Conservation (phyloP, 148 eudicot genomes). For the Drosera capensis region DNA sequence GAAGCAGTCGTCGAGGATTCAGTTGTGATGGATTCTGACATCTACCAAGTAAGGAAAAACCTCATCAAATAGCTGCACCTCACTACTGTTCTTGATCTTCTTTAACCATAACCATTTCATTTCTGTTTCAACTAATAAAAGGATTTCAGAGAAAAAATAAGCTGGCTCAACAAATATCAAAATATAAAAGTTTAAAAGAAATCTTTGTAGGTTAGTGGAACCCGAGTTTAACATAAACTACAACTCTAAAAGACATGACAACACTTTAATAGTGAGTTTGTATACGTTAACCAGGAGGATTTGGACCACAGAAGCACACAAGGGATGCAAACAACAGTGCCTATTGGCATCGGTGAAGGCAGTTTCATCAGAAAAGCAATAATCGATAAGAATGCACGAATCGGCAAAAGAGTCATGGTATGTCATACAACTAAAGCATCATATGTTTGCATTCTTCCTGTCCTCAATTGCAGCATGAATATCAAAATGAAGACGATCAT, state of each 20-base stretch:
- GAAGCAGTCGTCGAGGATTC: slow-evolving; percentile 55
- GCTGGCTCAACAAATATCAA: too few species aligned
- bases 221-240: not conserved
- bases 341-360: slow-evolving; percentile 63
- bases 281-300: slow-evolving; percentile 16
- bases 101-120: not conserved
- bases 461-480: not conserved
- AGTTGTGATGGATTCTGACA: slow-evolving; percentile 64
- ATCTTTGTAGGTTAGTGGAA: too few species aligned
- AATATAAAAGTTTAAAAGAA: too few species aligned
- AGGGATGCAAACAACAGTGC: slow-evolving; percentile 19
- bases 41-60: slow-evolving; percentile 38
- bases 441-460: not conserved
- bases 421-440: not conserved
- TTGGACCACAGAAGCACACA: slow-evolving; percentile 15
- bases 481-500: too few species aligned
- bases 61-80: too few species aligned
- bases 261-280: not conserved
- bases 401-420: slow-evolving; percentile 77
- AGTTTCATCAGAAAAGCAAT: slow-evolving; percentile 52
- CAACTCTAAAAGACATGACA: not conserved
- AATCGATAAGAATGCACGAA: slow-evolving; percentile 74
- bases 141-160: too few species aligned
- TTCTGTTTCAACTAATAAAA: not conserved
- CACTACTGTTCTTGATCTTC: not conserved